phyloP scores from a whole-genome alignment of 2,329 filamentous ascomycete genomes.

The Leptographium galeiforme region DNA sequence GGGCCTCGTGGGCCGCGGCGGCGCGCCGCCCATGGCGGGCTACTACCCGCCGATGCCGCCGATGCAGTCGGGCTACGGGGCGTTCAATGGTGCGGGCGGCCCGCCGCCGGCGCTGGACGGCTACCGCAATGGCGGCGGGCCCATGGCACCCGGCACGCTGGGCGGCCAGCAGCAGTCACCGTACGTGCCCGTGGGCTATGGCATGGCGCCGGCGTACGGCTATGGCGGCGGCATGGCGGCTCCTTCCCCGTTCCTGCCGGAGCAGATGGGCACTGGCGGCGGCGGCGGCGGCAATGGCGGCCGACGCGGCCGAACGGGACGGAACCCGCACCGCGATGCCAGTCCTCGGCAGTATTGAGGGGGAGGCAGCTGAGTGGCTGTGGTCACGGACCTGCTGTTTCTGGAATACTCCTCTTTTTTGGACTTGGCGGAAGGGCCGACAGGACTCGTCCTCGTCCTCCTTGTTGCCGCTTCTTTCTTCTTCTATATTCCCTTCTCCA shows the following conservation, averaged over 20 bases:
- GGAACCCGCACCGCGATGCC: slow-evolving; percentile 11
- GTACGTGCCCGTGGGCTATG: slow-evolving; percentile 38
- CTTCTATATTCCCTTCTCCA: background rate
- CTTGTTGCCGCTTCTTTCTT: background rate
- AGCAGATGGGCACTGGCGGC: slow-evolving; percentile 41
- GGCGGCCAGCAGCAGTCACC: slow-evolving; percentile 13
- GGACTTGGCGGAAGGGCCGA: background rate
- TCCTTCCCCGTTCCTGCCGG: slow-evolving; percentile 37
- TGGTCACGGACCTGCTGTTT: background rate
- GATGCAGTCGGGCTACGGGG: slow-evolving; percentile 42
- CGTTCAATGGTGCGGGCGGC: slow-evolving; percentile 32
- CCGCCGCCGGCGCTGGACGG: slow-evolving; percentile 32
- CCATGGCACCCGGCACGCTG: slow-evolving; percentile 23
- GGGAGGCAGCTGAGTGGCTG: background rate
- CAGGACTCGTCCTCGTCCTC: no score
- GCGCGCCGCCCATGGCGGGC: slow-evolving; percentile 40
- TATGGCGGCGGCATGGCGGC: slow-evolving; percentile 31
- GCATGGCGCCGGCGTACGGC: slow-evolving; percentile 27
- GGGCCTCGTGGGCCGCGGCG: slow-evolving; percentile 39
- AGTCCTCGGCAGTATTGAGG: slow-evolving; percentile 9
- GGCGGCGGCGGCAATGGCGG: slow-evolving; percentile 36
- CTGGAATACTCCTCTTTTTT: background rate
- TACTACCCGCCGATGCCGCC: slow-evolving; percentile 33
- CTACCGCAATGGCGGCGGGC: slow-evolving; percentile 37
- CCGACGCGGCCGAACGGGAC: slow-evolving; percentile 46